These are phyloP conservation scores for Penicillium salamii DNA, from an alignment of 495 filamentous ascomycete genomes.

Conservation along the genomic window DNA sequence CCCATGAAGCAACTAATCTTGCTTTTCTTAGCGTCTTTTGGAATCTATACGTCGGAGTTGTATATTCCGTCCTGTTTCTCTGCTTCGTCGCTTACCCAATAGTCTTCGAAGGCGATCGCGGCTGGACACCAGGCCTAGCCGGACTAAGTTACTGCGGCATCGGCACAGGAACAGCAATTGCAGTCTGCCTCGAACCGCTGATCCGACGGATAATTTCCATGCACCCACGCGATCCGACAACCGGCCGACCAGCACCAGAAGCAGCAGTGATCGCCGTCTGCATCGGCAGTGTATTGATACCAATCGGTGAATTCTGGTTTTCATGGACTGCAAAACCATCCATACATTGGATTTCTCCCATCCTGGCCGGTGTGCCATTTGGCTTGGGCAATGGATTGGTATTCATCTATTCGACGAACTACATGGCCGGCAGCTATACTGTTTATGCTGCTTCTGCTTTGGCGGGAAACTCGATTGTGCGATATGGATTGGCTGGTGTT, in stretches of 20 bases:
- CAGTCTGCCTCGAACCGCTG: conserved; percentile 58
- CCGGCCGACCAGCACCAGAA: conserved; percentile 60
- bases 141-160: conserved; percentile 73
- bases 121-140: conserved; percentile 61
- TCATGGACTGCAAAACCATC: conserved; percentile 69
- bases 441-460: conserved; percentile 70
- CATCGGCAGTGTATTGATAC: conserved; percentile 59
- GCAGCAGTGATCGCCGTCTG: conserved; percentile 66
- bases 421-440: conserved; percentile 67
- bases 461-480: conserved; percentile 64
- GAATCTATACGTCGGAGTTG: conserved; percentile 62
- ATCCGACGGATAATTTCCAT: conserved; percentile 57
- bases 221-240: conserved; percentile 67
- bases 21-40: conserved; percentile 61
- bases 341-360: conserved; percentile 68
- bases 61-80: conserved; percentile 69
- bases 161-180: conserved; percentile 65
- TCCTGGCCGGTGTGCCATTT: conserved; percentile 71
- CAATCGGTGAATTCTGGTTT: conserved; percentile 68
- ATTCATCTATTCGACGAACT: conserved; percentile 72
- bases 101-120: conserved; percentile 65
- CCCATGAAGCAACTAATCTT: not conserved
- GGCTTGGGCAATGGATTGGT: conserved; percentile 65
- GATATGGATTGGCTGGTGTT: conserved; percentile 57
- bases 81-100: conserved; percentile 73